A percentile compares a stretch with the other conserved stretches of the same genome.
Evolutionary conservation across 2,329 filamentous ascomycete species (phyloP).

Genomic region (Venturia pyrina): DNA sequence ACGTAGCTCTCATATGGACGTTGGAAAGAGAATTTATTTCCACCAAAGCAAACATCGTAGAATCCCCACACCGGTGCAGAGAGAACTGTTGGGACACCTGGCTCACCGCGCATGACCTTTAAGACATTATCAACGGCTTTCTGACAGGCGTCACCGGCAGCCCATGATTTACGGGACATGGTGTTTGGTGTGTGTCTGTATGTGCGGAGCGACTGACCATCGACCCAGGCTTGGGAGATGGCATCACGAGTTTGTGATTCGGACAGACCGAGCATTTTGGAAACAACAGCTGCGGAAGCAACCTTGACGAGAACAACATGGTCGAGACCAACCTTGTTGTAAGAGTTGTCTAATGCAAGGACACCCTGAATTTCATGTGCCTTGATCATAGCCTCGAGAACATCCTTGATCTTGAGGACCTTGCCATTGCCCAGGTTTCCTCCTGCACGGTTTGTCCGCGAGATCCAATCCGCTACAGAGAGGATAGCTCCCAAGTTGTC

Average conservation of each 20-base stretch:
- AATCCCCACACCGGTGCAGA: conserved; percentile 94
- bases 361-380: conserved; percentile 98
- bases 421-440: conserved; percentile 63
- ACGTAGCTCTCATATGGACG: conserved; percentile 95
- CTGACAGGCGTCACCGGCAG: conserved; percentile 95
- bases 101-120: conserved; percentile 85
- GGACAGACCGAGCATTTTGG: conserved; percentile 83
- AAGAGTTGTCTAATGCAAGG: conserved; percentile 93
- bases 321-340: conserved; percentile 96
- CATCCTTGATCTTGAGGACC: conserved; percentile 78
- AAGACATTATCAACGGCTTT: conserved; percentile 83
- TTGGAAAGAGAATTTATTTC: conserved; percentile 86
- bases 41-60: conserved; percentile 96
- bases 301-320: conserved; percentile 98
- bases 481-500: conserved; percentile 97
- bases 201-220: conserved; percentile 89
- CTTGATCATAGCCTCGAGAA: conserved; percentile 97
- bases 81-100: conserved; percentile 83
- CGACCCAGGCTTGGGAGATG: conserved; percentile 94
- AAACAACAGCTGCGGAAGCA: conserved; percentile 84
- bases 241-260: conserved; percentile 91
- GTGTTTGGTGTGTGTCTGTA: conserved; percentile 98
- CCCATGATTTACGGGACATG: conserved; percentile 99
- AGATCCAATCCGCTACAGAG: conserved; percentile 94
- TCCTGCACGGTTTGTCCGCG: conserved; percentile 81